A percentile compares a stretch with the other conserved stretches of the same genome.
phyloP scores from a whole-genome alignment of 768 basidiomycete species.

The Pulveroboletus sp. region DNA sequence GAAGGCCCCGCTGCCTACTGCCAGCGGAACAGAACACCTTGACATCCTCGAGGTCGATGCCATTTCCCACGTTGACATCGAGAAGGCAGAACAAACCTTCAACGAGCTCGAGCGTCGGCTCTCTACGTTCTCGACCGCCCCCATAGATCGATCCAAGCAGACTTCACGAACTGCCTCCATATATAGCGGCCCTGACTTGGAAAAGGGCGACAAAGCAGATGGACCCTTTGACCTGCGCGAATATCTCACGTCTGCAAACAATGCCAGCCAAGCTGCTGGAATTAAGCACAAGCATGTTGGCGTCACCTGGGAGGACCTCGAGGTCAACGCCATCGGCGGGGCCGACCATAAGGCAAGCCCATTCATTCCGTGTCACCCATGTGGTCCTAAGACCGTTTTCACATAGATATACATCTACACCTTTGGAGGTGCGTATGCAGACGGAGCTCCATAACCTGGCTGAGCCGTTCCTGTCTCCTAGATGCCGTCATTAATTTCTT shows the following conservation, averaged over 20 bases:
- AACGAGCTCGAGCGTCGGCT: conserved; percentile 46
- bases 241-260: conserved; percentile 62
- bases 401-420: conserved; percentile 50
- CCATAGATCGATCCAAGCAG: conserved; percentile 10
- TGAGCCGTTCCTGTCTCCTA: conserved; percentile 15
- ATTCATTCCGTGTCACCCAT: background rate
- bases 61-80: conserved; percentile 43
- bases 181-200: conserved; percentile 31
- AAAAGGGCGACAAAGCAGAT: conserved; percentile 35
- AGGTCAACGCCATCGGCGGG: conserved; percentile 57
- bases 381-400: background rate
- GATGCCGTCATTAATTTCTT: conserved; percentile 53
- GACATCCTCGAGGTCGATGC: conserved; percentile 21
- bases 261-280: conserved; percentile 58
- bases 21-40: conserved; percentile 8
- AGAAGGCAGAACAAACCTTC: conserved; percentile 48
- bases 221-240: conserved; percentile 59
- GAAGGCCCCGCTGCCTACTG: background rate
- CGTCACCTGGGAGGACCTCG: conserved; percentile 66
- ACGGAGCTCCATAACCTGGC: background rate
- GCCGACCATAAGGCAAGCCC: conserved; percentile 48
- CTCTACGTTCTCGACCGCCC: conserved; percentile 10
- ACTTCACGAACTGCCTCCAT: conserved; percentile 23
- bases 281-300: conserved; percentile 73
- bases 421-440: conserved; percentile 47